Evolutionary conservation across 495 filamentous ascomycete genomes (phyloP).

Genomic region (Penicillium chermesinum): DNA sequence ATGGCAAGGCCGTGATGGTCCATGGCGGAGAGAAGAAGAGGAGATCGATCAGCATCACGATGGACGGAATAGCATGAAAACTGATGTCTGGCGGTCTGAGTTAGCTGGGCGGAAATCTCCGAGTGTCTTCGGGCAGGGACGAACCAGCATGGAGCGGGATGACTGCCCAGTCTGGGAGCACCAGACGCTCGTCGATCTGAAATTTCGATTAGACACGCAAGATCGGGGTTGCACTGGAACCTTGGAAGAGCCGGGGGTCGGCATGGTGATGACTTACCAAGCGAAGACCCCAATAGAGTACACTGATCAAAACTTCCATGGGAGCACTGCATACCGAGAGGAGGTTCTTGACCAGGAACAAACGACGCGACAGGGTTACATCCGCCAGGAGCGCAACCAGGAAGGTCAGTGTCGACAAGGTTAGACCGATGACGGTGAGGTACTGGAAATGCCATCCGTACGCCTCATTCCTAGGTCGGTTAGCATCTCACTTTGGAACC

Average conservation of each 20-base stretch:
- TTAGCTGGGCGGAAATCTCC: constrained; percentile 3
- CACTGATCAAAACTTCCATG: constrained; percentile 71
- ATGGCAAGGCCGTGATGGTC: constrained; percentile 58
- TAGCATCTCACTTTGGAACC: constrained; percentile 26
- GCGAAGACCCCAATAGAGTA: constrained; percentile 80
- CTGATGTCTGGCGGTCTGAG: constrained; percentile 52
- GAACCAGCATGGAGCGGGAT: constrained; percentile 42
- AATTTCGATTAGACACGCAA: constrained; percentile 8
- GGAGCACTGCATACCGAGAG: constrained; percentile 70
- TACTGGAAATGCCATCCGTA: constrained; percentile 85
- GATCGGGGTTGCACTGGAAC: neutral
- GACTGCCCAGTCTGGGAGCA: constrained; percentile 48
- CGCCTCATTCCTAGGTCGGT: constrained; percentile 49
- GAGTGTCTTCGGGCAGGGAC: constrained; percentile 4
- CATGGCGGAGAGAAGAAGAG: constrained; percentile 77
- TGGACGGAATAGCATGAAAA: constrained; percentile 72
- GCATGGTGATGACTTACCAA: constrained; percentile 26
- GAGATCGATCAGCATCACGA: constrained; percentile 67
- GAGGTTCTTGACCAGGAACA: constrained; percentile 72
- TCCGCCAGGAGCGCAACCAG: constrained; percentile 68
- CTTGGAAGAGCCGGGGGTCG: too few species aligned
- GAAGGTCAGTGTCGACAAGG: constrained; percentile 65
- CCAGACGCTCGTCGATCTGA: constrained; percentile 59
- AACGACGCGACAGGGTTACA: constrained; percentile 53
- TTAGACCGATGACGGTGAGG: constrained; percentile 76